Base-by-base conservation (phyloP, 1,284 basidiomycete species). In the Cryptococcus sp. region DNA sequence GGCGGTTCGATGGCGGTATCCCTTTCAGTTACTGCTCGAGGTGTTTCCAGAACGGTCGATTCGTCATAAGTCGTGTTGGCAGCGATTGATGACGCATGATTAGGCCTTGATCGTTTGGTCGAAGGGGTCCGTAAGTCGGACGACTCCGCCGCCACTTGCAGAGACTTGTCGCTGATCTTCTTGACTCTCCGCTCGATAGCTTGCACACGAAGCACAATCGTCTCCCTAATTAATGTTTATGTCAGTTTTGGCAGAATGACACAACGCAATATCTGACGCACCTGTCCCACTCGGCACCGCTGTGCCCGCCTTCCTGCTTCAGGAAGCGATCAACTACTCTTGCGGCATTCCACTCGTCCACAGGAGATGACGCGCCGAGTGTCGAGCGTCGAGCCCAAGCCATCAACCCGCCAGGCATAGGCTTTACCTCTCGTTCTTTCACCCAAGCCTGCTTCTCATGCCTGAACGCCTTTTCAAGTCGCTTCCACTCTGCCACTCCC, bases 271-370 rank as follows among this genome's bases (percentile, higher is more conserved):
- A 22, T 3, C 5, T 11, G 11, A 71, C 70, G 65, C 39, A 74
- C 71, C 54, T 45, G n/a, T 56, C 59, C 69, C 71, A 74, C 17
- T 62, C 66, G 11, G 61, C 64, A 20, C 51, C 52, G 10, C 83
- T 65, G 6, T 81, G 79, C 23, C 87, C 73, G 19, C 87, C 80
- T 73, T 87, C 86, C 55, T 88, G 86, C 7, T 86, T 86, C 64
- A 90, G 86, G 70, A 89, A 91, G 25, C 83, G 84, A 72, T 90
- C 88, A 35, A 91, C 81, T 41, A 82, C 73, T 72, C 87, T 88
- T 86, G 87, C 90, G 57, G 87, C 85, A 27, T 85, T 83, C 71
- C 88, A 89, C 7, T 82, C 82, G 87, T 88, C 11, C 42, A 4
- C n/a, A n/a, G 42, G 42, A 42, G 40, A 19, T 19, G 46, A 2